Evolutionary conservation across 2,329 filamentous ascomycete genomes (phyloP), one percentile per base, ranked within the genome.

Genomic region (Fusarium sp.): DNA sequence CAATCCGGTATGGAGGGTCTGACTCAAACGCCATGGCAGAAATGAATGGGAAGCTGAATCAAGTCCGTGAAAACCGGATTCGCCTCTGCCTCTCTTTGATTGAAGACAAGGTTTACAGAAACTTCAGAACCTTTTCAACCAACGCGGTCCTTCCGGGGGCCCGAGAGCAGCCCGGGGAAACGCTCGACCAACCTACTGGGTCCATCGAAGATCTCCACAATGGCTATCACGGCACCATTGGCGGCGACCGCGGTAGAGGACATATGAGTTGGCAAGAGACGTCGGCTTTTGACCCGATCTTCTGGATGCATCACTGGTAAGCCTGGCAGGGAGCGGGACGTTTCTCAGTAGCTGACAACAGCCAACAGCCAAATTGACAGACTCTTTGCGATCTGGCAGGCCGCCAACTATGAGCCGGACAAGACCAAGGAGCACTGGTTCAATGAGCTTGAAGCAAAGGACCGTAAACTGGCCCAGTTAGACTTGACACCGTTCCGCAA

Each of bases 191-290:
- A 5, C 0, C 47, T 31, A 33, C 47, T 0, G 47, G 47, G 0
- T 49, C 47, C 0, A 18, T 49, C 3, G 47, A 49, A 3, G 20
- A 2, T 13, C 0, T 49, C 0, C 28, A 49, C 10, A 0, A 0
- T 17, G 0, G 0, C 0, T 48, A 48, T 17, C 45, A 48, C 12
- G 0, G 0, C 2, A 12, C 0, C 0, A 10, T 48, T 5, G 44
- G 44, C 10, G 45, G 45, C 0, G 2, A 15, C 28, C 6, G 28
- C 13, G 12, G 2, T 1, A 12, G 0, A 0, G 45, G 47, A 31
- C 47, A 49, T 1, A 49, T 48, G 45, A 2, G 9, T 8, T n/a
- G 26, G 26, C 26, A 28, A 28, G 26, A 28, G 26, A 28, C 26
- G 26, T 28, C 26, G 7, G 26, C 26, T 28, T 49, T 49, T 0